Evolutionary conservation across 2,329 filamentous ascomycete species (phyloP).

Genomic region (Fusarium metavorans): DNA sequence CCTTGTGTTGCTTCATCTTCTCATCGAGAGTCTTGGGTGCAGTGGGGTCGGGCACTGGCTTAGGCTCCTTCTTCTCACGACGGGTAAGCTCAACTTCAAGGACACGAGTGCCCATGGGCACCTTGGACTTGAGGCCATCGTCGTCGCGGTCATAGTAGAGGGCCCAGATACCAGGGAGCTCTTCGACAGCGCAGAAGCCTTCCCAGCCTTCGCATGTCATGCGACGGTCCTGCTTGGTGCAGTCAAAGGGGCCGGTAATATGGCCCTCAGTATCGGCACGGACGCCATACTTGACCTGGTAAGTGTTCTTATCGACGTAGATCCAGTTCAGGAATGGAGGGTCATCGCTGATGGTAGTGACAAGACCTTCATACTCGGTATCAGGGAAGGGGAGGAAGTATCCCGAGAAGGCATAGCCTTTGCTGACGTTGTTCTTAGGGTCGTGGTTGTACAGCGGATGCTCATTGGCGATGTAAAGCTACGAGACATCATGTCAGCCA

Average conservation of each 20-base stretch:
- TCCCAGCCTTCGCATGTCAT: slow-evolving; percentile 63
- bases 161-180: slow-evolving; percentile 56
- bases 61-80: slow-evolving; percentile 57
- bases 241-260: slow-evolving; percentile 63
- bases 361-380: slow-evolving; percentile 58
- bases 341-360: slow-evolving; percentile 61
- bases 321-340: slow-evolving; percentile 66
- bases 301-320: slow-evolving; percentile 59
- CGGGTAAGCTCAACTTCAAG: slow-evolving; percentile 67
- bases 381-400: slow-evolving; percentile 70
- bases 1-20: slow-evolving; percentile 47
- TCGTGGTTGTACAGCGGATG: slow-evolving; percentile 43
- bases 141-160: slow-evolving; percentile 62
- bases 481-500: background rate
- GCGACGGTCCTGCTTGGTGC: slow-evolving; percentile 63
- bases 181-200: slow-evolving; percentile 61
- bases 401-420: slow-evolving; percentile 65
- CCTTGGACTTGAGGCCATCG: slow-evolving; percentile 57
- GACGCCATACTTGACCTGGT: slow-evolving; percentile 60
- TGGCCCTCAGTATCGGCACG: slow-evolving; percentile 57
- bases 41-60: slow-evolving; percentile 35
- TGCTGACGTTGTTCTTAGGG: slow-evolving; percentile 57
- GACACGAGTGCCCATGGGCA: slow-evolving; percentile 60
- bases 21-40: slow-evolving; percentile 43
- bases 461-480: slow-evolving; percentile 48